Conservation (phyloP, 805 yeast species). For the Soucietia sequanensis region DNA sequence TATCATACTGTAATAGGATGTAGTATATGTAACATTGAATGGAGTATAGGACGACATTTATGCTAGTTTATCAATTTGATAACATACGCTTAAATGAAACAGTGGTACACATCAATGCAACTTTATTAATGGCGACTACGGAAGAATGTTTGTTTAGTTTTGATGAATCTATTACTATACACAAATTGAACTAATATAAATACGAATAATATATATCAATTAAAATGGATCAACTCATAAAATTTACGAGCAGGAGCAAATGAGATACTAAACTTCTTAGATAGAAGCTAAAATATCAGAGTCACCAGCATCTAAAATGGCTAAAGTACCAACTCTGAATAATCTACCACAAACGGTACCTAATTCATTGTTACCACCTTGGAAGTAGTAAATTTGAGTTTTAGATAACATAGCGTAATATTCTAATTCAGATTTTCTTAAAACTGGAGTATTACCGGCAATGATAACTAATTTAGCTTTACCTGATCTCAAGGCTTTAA, state of each 20-base stretch:
- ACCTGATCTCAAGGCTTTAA: constrained; percentile 97
- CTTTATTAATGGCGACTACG: not conserved
- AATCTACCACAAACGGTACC: constrained; percentile 99
- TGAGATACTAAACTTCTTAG: constrained; percentile 17
- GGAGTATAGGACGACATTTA: too few relatives aligned
- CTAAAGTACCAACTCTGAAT: constrained; percentile 98
- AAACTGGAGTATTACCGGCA: constrained; percentile 99
- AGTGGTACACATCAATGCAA: not conserved
- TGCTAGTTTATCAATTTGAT: too few relatives aligned
- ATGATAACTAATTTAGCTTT: constrained; percentile 97
- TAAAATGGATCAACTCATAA: too few relatives aligned
- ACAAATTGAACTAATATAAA: constrained; percentile 3
- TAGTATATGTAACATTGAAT: too few relatives aligned
- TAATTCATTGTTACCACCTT: constrained; percentile 99
- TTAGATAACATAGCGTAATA: constrained; percentile 99
- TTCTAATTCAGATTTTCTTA: constrained; percentile 99
- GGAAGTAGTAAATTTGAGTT: constrained; percentile 97
- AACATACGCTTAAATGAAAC: too few relatives aligned
- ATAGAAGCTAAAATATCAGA: constrained; percentile 88
- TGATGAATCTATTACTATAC: constrained; percentile 11
- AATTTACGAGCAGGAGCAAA: not conserved
- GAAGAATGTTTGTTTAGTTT: constrained; percentile 1
- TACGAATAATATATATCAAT: too few relatives aligned
- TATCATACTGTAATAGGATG: too few relatives aligned
- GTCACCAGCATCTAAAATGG: constrained; percentile 99